Evolutionary conservation across 2,329 filamentous ascomycete species (phyloP), one percentile per base, ranked within the genome.

Genomic region (Myriosclerotinia curreyana): DNA sequence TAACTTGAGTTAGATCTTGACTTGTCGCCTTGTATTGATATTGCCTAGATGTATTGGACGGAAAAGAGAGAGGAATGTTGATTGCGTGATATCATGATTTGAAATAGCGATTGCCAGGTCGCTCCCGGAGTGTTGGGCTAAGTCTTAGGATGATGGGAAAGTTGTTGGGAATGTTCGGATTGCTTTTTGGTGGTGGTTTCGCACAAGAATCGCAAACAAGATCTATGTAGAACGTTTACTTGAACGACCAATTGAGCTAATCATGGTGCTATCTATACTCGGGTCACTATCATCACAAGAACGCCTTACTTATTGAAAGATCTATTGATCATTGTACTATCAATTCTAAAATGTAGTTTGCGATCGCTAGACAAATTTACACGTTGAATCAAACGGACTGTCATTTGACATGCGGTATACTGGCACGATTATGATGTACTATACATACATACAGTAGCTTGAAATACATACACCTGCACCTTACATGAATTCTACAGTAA

Each of bases 261-360:
- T 14, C 17, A 9, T 48, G n/a, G 49, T 48, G 42, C 20, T 46
- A 40, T 46, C 14, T 36, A 42, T 59, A 48, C 42, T 59, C 42
- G 42, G 55, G 14, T 36, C n/a, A 59, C 20, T 36, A 5, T 48
- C 9, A 4, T 59, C 42, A 38, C 55, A 48, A 36, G 55, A 48
- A 59, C 55, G 55, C 55, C 55, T 59, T 49, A 25, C 31, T 48
- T 36, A 25, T 2, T 59, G 28, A 25, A 20, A 1, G 8, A 58
- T 48, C 28, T 46, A 48, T 58, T 58, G 40, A 58, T 36, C n/a
- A 58, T 58, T 48, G 55, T 58, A 17, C 54, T 58, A 46, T 58
- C 28, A 12, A 17, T 48, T 46, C 42, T 48, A 46, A 15, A 48
- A 46, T 48, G 5, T 17, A 48, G 28, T 48, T 58, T 20, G n/a